These are phyloP conservation scores for Ceriops zippeliana DNA, from an alignment of 345 rosid species.

Conservation along the genomic window DNA sequence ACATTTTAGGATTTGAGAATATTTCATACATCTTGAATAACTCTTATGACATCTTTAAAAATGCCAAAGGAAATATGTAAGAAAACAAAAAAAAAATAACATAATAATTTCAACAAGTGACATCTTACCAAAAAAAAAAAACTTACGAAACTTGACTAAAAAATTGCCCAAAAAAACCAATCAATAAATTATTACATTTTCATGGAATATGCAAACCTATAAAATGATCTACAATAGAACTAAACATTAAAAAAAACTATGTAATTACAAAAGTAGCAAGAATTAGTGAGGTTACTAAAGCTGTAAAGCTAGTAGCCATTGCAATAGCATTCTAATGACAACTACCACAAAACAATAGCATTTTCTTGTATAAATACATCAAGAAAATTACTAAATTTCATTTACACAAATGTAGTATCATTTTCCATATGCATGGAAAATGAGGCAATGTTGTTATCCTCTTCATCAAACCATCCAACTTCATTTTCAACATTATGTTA, in stretches of 20 bases:
- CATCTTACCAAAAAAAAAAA: too few species aligned
- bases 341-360: slow-evolving; percentile 85
- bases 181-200: neutral
- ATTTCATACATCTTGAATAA: too few species aligned
- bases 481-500: slow-evolving; percentile 92
- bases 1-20: neutral
- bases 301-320: slow-evolving; percentile 93
- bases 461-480: slow-evolving; percentile 98
- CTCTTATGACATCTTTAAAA: too few species aligned
- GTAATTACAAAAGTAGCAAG: slow-evolving; percentile 84
- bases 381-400: slow-evolving; percentile 96
- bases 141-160: too few species aligned
- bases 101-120: neutral
- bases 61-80: too few species aligned
- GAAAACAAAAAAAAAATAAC: neutral
- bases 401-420: slow-evolving; percentile 98
- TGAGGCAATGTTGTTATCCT: slow-evolving; percentile 89
- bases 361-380: slow-evolving; percentile 93
- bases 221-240: neutral
- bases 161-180: neutral
- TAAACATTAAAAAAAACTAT: slow-evolving; percentile 51
- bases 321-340: slow-evolving; percentile 74
- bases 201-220: neutral
- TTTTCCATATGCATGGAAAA: slow-evolving; percentile 97
- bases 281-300: slow-evolving; percentile 81